Evolutionary conservation across 1,139 yeast species (phyloP).

Genomic region (Suhomyces bribrorum): DNA sequence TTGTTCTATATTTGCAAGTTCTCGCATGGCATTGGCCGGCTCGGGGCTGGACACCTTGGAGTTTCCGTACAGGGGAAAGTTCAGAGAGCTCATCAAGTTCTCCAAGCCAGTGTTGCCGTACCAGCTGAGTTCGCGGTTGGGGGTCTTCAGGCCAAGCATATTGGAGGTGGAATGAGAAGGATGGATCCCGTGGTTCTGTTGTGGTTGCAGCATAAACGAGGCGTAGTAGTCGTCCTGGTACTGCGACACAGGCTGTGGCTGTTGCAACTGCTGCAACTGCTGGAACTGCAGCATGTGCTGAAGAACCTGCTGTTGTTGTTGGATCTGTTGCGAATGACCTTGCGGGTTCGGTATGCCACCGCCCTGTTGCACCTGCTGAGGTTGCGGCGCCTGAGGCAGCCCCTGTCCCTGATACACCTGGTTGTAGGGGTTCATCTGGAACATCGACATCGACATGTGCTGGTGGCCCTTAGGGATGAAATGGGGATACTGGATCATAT

Average conservation of each 20-base stretch:
- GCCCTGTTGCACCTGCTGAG: constrained; percentile 2
- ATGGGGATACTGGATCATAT: constrained; percentile 20
- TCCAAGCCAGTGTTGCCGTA: constrained; percentile 7
- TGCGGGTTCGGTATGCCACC: background rate
- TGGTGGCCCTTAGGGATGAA: constrained; percentile 14
- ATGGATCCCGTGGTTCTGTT: constrained; percentile 6
- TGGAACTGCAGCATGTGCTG: constrained; percentile 6
- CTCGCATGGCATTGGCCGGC: background rate
- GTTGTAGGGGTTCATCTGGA: constrained; percentile 11
- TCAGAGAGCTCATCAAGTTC: constrained; percentile 3
- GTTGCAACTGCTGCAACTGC: constrained; percentile 6
- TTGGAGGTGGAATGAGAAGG: constrained; percentile 10
- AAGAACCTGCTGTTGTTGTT: constrained; percentile 3
- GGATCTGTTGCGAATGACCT: constrained; percentile 1
- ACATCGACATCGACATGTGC: constrained; percentile 12
- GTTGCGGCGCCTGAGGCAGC: constrained; percentile 6
- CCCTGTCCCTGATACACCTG: constrained; percentile 8
- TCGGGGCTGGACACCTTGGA: constrained; percentile 9
- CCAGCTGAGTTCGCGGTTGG: constrained; percentile 11
- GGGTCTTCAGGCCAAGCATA: constrained; percentile 8
- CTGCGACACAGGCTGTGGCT: constrained; percentile 1
- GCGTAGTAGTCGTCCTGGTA: constrained; percentile 8
- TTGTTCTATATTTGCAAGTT: background rate
- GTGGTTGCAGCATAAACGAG: constrained; percentile 6
- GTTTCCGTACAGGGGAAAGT: constrained; percentile 3